Evolutionary conservation across 768 basidiomycete genomes (phyloP).

Genomic region (Gloeophyllum trabeum): DNA sequence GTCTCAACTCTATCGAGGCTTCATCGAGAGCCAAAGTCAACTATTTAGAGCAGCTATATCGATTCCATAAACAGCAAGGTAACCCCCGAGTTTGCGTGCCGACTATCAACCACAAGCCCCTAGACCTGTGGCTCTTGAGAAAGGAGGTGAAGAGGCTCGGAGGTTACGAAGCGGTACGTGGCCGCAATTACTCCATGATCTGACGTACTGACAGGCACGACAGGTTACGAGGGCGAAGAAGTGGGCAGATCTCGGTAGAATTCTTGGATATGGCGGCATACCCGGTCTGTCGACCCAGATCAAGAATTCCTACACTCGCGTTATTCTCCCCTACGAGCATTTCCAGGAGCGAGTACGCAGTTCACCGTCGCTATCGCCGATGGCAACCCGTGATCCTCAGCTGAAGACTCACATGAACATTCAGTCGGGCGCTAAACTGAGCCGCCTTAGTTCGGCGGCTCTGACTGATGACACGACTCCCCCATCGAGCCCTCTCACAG

Average conservation of each 20-base stretch:
- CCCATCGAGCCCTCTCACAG: constrained; percentile 67
- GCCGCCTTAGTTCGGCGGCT: constrained; percentile 27
- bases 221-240: constrained; percentile 78
- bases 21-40: constrained; percentile 94
- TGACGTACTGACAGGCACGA: constrained; percentile 7
- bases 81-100: constrained; percentile 87
- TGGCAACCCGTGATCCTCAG: constrained; percentile 33
- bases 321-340: constrained; percentile 94
- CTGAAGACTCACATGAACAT: constrained; percentile 45
- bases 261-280: constrained; percentile 73
- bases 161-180: constrained; percentile 73
- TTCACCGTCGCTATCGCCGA: constrained; percentile 36
- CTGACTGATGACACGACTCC: constrained; percentile 39
- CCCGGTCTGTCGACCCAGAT: constrained; percentile 80
- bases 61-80: constrained; percentile 93
- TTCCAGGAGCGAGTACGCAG: constrained; percentile 71
- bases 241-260: constrained; percentile 81
- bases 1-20: constrained; percentile 94
- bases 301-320: constrained; percentile 80
- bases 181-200: not conserved
- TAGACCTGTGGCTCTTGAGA: constrained; percentile 89
- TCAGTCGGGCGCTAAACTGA: constrained; percentile 25
- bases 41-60: constrained; percentile 93
- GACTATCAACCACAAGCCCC: constrained; percentile 82
- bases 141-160: constrained; percentile 88